Base-by-base conservation (phyloP, 2,329 filamentous ascomycete species). In the Aspergillus hortae region DNA sequence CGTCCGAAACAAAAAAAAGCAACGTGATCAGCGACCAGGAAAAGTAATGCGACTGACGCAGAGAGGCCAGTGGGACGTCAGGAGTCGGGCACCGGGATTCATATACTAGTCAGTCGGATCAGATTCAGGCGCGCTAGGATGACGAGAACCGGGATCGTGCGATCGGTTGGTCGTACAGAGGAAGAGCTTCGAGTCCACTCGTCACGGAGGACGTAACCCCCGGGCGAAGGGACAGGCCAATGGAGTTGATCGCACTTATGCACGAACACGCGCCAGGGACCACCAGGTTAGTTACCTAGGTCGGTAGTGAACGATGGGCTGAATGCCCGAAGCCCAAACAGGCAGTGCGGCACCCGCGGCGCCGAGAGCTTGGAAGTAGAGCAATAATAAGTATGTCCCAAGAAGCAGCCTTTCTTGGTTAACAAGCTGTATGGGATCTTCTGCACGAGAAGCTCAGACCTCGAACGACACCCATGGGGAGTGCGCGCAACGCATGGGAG, bases 181-280 rank as follows among this genome's bases (percentile, higher is more conserved):
- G 51, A 49, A 53, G 47, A 52, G 46, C 51, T 58, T 48, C 48
- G 53, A 59, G 52, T 55, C 44, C 51, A 46, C 35, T 14, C 14
- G 35, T 17, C 14, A n/a, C 14, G 15, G 15, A 21, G 52, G 47
- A 54, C 44, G 46, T 49, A 33, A 49, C 43, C 46, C 46, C 38
- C 44, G 43, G 48, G 38, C 42, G 49, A 25, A 49, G 51, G 49
- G 35, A 38, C 51, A 48, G 35, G 55, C 51, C 56, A 54, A 55
- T 53, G 44, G 56, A 56, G 52, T 56, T 55, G 64, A 67, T 65
- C 62, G 59, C 61, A 62, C 66, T 66, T 63, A 67, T 67, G 66
- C 66, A 67, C 52, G 60, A 56, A 55, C 61, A 64, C 54, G 61
- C 61, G 58, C 59, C 56, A 58, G 55, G 51, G 52, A 38, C 56